Evolutionary conservation across 1,139 yeast species (phyloP).

Genomic region (Geotrichum fermentans): DNA sequence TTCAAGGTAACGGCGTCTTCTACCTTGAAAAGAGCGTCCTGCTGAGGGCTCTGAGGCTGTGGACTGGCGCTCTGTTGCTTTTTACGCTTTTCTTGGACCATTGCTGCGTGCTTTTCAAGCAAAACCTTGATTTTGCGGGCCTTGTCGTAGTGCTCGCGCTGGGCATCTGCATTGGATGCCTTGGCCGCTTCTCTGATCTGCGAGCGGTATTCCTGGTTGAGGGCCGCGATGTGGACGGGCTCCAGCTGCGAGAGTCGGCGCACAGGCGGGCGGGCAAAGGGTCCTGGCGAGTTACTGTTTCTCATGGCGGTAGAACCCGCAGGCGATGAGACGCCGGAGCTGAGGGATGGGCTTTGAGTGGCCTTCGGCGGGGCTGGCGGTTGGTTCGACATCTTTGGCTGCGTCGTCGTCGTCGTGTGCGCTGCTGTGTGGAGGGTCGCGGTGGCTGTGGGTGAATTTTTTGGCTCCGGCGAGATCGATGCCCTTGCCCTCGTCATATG

Average conservation of each 20-base stretch:
- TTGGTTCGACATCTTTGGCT: neutral
- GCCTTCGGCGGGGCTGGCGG: constrained; percentile 3
- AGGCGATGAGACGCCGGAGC: too few species aligned
- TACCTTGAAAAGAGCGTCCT: neutral
- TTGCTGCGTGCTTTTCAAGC: constrained; percentile 18
- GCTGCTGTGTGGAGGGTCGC: neutral
- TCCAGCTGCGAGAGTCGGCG: constrained; percentile 19
- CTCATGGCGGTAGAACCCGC: neutral
- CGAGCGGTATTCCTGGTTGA: constrained; percentile 20
- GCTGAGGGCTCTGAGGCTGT: neutral
- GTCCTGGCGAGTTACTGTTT: constrained; percentile 4
- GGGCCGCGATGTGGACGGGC: constrained; percentile 21
- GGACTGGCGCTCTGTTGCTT: neutral
- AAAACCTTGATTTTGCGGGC: constrained; percentile 19
- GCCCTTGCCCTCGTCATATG: constrained; percentile 2
- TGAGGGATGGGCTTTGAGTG: neutral
- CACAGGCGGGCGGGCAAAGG: constrained; percentile 18
- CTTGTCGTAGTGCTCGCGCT: constrained; percentile 19
- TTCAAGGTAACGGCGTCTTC: constrained; percentile 3
- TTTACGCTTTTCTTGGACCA: constrained; percentile 15
- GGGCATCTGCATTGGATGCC: constrained; percentile 14
- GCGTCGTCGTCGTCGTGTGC: too few species aligned
- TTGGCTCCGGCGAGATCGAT: neutral
- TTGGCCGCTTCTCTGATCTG: constrained; percentile 19
- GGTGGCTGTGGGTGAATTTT: constrained; percentile 1